Evolutionary conservation across 2,329 filamentous ascomycete genomes (phyloP), one percentile per base, ranked within the genome.

Genomic region (Herpotrichia juniperi): DNA sequence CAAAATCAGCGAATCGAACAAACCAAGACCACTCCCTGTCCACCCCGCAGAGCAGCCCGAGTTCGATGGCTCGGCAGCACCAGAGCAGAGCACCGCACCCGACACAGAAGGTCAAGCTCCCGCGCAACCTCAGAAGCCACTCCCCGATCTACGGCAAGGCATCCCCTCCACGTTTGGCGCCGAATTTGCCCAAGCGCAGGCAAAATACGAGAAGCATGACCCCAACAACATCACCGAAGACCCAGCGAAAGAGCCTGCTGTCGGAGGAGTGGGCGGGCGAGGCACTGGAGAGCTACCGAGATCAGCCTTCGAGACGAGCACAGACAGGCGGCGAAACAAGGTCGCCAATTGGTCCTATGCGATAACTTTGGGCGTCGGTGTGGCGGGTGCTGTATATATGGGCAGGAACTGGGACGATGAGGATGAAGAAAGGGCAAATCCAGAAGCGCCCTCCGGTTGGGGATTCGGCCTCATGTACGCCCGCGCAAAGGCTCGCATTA

Each of bases 71-170:
- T 40, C 57, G 16, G 56, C 67, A 16, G 46, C 57, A 51, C 62
- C 71, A 19, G 57, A 57, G 34, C 57, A 57, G 31, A 72, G 72
- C 53, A 71, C 63, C 10, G 50, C 8, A 39, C 58, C 68, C 31
- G 61, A 65, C 14, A 72, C 79, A 63, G 64, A 71, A 30, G 64
- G 64, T 53, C 62, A 78, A 37, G 74, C 78, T 46, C 64, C 68
- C 45, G 74, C 82, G 61, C 79, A 85, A 21, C 80, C 84, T 46
- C 71, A 68, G 14, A 83, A 87, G 65, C 87, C 90, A 47, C 84
- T 97, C 11, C 93, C 93, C 47, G 93, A 97, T 71, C 81, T 97
- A 39, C 94, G 91, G n/a, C 88, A 93, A 68, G 93, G 93, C 58
- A 96, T 97, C 57, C 93, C 93, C 0, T 96, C 93, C 1, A 96